Conservation (phyloP, 208 protist species). For the Leishmania mexicana region DNA sequence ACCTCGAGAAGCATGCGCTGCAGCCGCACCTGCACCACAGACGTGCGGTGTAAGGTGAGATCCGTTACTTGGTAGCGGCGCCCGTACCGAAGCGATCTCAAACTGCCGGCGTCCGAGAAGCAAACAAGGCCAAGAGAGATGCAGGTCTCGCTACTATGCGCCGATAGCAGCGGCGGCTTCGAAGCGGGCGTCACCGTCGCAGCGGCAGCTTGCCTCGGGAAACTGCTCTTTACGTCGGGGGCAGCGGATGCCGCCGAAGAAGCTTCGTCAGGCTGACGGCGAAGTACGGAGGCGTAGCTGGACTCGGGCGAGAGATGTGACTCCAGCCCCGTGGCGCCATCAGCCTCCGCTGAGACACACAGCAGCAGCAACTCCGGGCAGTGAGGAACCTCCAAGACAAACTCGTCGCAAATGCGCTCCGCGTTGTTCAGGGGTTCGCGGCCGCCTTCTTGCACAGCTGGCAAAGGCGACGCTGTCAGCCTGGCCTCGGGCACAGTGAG, state of each 20-base stretch:
- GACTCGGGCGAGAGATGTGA: neutral
- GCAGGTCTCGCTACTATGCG: neutral
- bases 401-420: neutral
- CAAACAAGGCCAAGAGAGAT: conserved; percentile 11
- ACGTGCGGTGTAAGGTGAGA: conserved; percentile 16
- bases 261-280: neutral
- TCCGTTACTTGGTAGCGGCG: conserved; percentile 17
- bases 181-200: neutral
- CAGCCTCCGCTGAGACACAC: neutral
- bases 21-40: conserved; percentile 10
- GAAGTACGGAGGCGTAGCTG: conserved; percentile 3
- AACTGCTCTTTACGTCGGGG: neutral
- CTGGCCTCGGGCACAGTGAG: conserved; percentile 17
- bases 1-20: conserved; percentile 8
- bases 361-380: conserved; percentile 24
- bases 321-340: neutral
- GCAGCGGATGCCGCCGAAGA: neutral
- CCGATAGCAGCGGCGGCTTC: neutral
- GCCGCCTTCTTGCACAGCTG: neutral
- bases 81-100: conserved; percentile 14
- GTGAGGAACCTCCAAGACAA: conserved; percentile 9
- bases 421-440: neutral
- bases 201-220: neutral
- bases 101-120: neutral
- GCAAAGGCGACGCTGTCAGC: conserved; percentile 10